Conservation (phyloP, 164 flowering plant species). For the Vitis rotundifolia region DNA sequence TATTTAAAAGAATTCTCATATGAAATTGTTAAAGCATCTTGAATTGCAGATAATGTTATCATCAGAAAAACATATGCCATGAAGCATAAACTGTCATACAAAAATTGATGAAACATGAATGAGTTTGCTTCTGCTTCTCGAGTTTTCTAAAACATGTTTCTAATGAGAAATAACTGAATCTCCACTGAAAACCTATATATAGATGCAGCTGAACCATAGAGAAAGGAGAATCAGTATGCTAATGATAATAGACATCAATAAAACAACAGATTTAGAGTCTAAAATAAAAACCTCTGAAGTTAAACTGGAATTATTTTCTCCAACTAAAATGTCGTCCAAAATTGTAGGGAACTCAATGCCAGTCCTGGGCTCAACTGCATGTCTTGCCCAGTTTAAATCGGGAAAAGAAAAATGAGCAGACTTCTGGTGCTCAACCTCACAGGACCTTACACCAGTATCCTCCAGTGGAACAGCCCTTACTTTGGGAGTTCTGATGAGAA, state of each 20-base stretch:
- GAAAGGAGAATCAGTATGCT: no score
- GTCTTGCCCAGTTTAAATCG: constrained; percentile 45
- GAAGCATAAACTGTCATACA: no score
- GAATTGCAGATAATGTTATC: no score
- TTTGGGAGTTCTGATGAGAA: constrained; percentile 48
- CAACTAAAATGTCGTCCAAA: constrained; percentile 44
- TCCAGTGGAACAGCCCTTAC: constrained; percentile 49
- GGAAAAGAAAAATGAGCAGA: constrained; percentile 44
- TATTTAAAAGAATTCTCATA: no score
- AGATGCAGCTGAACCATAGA: neutral
- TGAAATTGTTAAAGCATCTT: no score
- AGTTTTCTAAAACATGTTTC: no score
- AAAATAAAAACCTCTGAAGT: constrained; percentile 56
- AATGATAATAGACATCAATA: no score
- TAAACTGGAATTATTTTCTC: constrained; percentile 31
- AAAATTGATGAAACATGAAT: no score
- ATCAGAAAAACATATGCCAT: no score
- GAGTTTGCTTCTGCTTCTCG: no score
- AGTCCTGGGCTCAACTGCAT: constrained; percentile 75
- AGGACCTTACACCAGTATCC: constrained; percentile 37
- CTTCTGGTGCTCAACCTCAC: constrained; percentile 48
- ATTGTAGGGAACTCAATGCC: constrained; percentile 83
- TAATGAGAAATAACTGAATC: neutral
- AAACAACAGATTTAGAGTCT: no score
- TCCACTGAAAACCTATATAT: neutral